phyloP scores from a whole-genome alignment of 768 basidiomycete species.

The Megacollybia marginata region DNA sequence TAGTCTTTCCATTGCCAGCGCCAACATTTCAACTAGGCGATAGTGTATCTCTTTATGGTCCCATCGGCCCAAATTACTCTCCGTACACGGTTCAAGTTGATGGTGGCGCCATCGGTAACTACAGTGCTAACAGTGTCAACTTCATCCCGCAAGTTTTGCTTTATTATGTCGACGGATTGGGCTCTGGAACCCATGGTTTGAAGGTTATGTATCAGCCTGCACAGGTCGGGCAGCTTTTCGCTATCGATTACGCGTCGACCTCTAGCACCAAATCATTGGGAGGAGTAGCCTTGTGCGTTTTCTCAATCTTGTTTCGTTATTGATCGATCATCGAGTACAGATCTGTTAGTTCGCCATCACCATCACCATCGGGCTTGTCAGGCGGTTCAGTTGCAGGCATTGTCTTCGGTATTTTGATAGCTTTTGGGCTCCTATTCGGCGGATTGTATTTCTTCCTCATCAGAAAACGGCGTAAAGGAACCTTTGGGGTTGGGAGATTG shows the following conservation, averaged over 20 bases:
- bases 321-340: not conserved
- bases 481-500: not conserved
- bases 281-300: not conserved
- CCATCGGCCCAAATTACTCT: constrained; percentile 27
- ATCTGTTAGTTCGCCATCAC: not conserved
- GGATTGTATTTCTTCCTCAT: constrained; percentile 10
- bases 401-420: constrained; percentile 11
- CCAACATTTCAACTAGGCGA: constrained; percentile 23
- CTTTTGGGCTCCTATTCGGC: constrained; percentile 6
- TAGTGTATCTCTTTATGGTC: constrained; percentile 37
- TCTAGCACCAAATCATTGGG: not conserved
- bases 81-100: constrained; percentile 29
- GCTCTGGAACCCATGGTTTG: constrained; percentile 17
- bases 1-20: constrained; percentile 8
- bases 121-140: constrained; percentile 16
- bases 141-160: constrained; percentile 17
- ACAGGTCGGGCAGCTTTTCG: constrained; percentile 11
- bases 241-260: constrained; percentile 21
- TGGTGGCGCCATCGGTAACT: constrained; percentile 13
- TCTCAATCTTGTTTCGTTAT: not conserved
- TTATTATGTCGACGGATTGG: constrained; percentile 17
- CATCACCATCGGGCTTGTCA: constrained; percentile 2
- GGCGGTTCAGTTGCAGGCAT: constrained; percentile 12
- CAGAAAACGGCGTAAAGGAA: constrained; percentile 1
- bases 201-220: constrained; percentile 20